Base-by-base conservation (phyloP, 257 asterid species). In the Nicotiana noctiflora region DNA sequence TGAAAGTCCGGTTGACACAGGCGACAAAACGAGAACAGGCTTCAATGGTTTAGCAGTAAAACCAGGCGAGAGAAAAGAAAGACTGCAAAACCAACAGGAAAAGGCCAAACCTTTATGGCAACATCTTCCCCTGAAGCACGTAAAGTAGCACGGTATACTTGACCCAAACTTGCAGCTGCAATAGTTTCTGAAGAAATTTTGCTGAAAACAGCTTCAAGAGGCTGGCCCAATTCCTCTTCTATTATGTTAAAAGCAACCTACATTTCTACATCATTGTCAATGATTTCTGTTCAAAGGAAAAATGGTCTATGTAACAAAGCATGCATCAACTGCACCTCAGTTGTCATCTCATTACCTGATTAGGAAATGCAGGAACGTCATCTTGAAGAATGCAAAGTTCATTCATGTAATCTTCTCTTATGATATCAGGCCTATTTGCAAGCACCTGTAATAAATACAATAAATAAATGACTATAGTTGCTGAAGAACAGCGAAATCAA, bases 111-210 rank as follows among this genome's bases (percentile, higher is more conserved):
- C 98, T 96, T 96, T 79, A 96, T 96, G 77, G 99, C 99, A 84
- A 96, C 98, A 85, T 96, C 98, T 85, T 96, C 98, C 82, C 97
- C 98, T 49, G 98, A 84, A 37, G 95, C 87, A 72, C 97, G 94
- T 27, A 96, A 92, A 72, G 98, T 96, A 65, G 99, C 99, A 66
- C 98, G 98, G 83, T 96, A 96, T 86, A 96, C 99, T 88, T 96
- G 99, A 76, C 99, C 99, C 91, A 96, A 91, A 81, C 99, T 96
- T 79, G 99, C 99, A 25, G 99, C 99, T 77, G 99, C 99, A 89
- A 96, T 94, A 61, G 99, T 96, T 90, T 67, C 74, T 11, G 99
- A 94, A 51, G 99, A 92, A 85, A 96, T 94, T 89, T 89, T 87
- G 87, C 98, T 94, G 92, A 96, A 96, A 84, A 96, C 88, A 79